Evolutionary conservation across 2,329 filamentous ascomycete genomes (phyloP).

Genomic region (Clarireedia paspali): DNA sequence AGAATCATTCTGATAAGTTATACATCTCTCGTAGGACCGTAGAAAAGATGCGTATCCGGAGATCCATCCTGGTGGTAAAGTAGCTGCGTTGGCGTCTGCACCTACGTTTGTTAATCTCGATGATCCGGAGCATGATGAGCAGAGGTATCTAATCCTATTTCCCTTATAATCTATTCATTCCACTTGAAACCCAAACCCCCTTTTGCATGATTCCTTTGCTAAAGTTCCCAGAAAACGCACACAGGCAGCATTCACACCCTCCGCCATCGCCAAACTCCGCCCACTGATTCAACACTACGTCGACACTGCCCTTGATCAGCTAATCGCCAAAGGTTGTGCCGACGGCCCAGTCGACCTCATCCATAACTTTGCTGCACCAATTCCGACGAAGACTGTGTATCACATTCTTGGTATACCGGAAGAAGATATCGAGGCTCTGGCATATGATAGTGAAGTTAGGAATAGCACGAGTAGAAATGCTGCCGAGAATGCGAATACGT

Average conservation of each 20-base stretch:
- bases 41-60: slow-evolving; percentile 39
- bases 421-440: slow-evolving; percentile 29
- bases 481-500: neutral
- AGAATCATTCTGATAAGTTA: neutral
- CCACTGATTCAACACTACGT: slow-evolving; percentile 41
- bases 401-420: neutral
- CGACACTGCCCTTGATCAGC: slow-evolving; percentile 34
- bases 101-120: slow-evolving; percentile 47
- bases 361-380: slow-evolving; percentile 38
- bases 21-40: slow-evolving; percentile 27
- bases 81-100: slow-evolving; percentile 37
- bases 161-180: neutral
- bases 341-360: slow-evolving; percentile 37
- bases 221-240: slow-evolving; percentile 24
- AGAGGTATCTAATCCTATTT: slow-evolving; percentile 28
- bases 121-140: slow-evolving; percentile 38
- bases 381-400: slow-evolving; percentile 32
- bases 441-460: neutral
- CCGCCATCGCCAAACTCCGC: slow-evolving; percentile 33
- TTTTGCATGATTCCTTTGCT: no score
- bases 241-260: slow-evolving; percentile 34
- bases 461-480: slow-evolving; percentile 1
- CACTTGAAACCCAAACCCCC: neutral
- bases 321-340: slow-evolving; percentile 32
- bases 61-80: slow-evolving; percentile 38